Base-by-base conservation (phyloP, 2,329 filamentous ascomycete species). In the Aspergillus fumigatiaffinis region DNA sequence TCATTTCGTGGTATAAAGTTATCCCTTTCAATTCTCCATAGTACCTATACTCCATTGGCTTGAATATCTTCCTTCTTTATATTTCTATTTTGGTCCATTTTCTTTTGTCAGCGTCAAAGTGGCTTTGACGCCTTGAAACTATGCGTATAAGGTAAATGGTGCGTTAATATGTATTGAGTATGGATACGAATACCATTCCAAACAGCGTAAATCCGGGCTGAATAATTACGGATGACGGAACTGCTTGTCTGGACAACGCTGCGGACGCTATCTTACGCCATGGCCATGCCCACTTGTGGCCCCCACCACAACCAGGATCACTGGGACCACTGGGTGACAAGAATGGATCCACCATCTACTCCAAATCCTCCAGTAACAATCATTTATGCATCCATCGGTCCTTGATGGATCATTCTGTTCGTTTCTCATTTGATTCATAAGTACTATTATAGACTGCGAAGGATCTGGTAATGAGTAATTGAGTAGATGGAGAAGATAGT, bases 251-350 rank as follows among this genome's bases (percentile, higher is more conserved):
- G 48, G 48, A 50, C 26, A 51, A 51, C 44, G 17, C 35, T 46
- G 28, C 53, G n/a, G 50, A 48, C 49, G 17, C 50, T 53, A 53
- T 50, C 47, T 50, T 59, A 57, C 41, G 57, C 54, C 57, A 57
- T 59, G 51, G 48, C 57, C 57, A 59, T 59, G 57, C 51, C 53
- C 57, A 47, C 53, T 51, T 50, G 23, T 29, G 21, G 54, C 51
- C 57, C 57, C 54, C 57, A 59, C 57, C 26, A 51, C 26, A 14
- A 57, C 48, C 41, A n/a, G 41, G 41, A 23, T 44, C 41, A 44
- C n/a, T 44, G 20, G 44, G 21, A 21, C 21, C 41, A 44, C n/a
- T 44, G 20, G 44, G 21, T 52, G 57, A 60, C 58, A 57, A 54
- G 55, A 60, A 60, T 47, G 44, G 44, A 21, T 26, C 44, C 44